phyloP scores from a whole-genome alignment of 805 yeast genomes.

The Yamadazyma ubonensis region DNA sequence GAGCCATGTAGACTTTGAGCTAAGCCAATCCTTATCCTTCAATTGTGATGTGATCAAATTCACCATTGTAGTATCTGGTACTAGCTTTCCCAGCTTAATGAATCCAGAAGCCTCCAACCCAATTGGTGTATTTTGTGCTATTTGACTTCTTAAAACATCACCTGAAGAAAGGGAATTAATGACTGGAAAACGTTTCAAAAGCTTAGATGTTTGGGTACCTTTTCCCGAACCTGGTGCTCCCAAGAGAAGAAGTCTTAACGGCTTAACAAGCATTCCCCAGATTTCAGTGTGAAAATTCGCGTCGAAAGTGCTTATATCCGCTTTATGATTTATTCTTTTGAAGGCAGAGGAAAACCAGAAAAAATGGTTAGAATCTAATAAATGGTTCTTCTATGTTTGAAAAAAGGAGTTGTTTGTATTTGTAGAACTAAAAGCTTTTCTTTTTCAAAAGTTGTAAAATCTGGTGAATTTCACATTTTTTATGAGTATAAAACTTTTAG shows the following conservation, averaged over 20 bases:
- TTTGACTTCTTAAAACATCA: conserved; percentile 72
- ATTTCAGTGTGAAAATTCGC: conserved; percentile 1
- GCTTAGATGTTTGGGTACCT: conserved; percentile 78
- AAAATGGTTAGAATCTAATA: too few relatives aligned
- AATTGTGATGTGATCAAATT: conserved; percentile 55
- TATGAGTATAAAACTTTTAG: too few relatives aligned
- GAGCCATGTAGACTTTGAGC: conserved; percentile 56
- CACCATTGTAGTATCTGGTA: conserved; percentile 74
- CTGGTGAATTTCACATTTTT: too few relatives aligned
- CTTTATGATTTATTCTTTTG: too few relatives aligned
- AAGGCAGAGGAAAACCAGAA: too few relatives aligned
- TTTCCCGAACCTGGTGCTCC: conserved; percentile 98
- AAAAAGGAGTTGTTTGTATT: too few relatives aligned
- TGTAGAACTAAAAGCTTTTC: too few relatives aligned
- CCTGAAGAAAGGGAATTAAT: conserved; percentile 76
- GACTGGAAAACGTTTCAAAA: conserved; percentile 52
- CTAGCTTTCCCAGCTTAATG: conserved; percentile 62
- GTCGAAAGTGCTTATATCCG: too few relatives aligned
- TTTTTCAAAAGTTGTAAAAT: too few relatives aligned
- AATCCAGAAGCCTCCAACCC: conserved; percentile 57
- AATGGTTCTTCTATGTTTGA: too few relatives aligned
- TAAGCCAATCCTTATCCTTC: conserved; percentile 40
- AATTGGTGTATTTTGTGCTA: conserved; percentile 49
- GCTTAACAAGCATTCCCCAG: conserved; percentile 19
- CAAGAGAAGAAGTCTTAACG: conserved; percentile 66